These are phyloP conservation scores for Boechera stricta DNA, from an alignment of 345 rosid species.

Conservation along the genomic window DNA sequence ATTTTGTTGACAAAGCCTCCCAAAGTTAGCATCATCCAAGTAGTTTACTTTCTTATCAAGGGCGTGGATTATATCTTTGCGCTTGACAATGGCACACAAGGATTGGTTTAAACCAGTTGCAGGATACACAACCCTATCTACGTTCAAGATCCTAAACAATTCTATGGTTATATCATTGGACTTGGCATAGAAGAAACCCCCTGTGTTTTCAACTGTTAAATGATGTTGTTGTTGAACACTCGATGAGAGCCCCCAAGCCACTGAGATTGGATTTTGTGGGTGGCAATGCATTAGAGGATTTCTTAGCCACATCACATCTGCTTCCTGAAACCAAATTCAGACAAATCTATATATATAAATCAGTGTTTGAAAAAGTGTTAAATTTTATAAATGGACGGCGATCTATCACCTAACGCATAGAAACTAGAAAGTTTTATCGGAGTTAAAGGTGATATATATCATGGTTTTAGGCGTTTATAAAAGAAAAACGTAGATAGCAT, in stretches of 20 bases:
- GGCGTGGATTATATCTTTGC: background rate
- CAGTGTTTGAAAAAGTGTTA: too few species aligned
- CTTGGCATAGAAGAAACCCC: conserved; percentile 48
- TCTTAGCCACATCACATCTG: conserved; percentile 64
- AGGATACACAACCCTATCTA: conserved; percentile 47
- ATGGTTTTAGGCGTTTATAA: too few species aligned
- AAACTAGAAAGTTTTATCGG: too few species aligned
- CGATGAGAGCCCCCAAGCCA: conserved; percentile 45
- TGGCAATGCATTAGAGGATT: conserved; percentile 50
- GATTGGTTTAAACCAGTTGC: conserved; percentile 35
- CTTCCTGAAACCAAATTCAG: conserved; percentile 49
- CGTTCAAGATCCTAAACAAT: conserved; percentile 23
- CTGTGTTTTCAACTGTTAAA: conserved; percentile 36
- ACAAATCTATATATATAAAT: background rate
- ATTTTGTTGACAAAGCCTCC: conserved; percentile 31
- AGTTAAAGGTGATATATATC: too few species aligned
- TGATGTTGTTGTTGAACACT: background rate
- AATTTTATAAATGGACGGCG: too few species aligned
- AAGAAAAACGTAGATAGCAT: too few species aligned
- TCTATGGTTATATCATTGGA: conserved; percentile 29
- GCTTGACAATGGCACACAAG: conserved; percentile 33
- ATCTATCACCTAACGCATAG: too few species aligned
- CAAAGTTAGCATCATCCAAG: conserved; percentile 35
- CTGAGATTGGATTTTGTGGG: conserved; percentile 14
- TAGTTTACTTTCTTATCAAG: conserved; percentile 7